Conservation (phyloP, 2,329 filamentous ascomycete genomes). For the Fusarium sp. region DNA sequence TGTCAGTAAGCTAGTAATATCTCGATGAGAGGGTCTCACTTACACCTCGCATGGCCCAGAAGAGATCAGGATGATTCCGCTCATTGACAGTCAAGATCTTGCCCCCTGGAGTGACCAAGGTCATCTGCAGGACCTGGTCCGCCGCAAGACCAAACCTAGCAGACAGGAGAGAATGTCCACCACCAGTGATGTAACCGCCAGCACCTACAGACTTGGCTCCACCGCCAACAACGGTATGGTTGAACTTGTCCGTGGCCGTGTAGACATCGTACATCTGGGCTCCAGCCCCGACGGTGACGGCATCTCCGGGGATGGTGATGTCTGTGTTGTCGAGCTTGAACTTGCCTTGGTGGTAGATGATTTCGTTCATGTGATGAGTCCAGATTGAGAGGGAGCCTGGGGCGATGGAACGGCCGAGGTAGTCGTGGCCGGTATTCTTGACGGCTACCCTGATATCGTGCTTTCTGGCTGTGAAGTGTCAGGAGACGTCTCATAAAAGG, state of each 20-base stretch:
- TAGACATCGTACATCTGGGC: slow-evolving; percentile 60
- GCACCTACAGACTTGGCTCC: slow-evolving; percentile 63
- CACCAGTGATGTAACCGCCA: slow-evolving; percentile 68
- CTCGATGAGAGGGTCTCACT: slow-evolving; percentile 26
- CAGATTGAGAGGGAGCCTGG: slow-evolving; percentile 62
- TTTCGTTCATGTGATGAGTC: slow-evolving; percentile 57
- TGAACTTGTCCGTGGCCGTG: slow-evolving; percentile 52
- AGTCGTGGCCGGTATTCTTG: slow-evolving; percentile 55
- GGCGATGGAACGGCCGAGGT: slow-evolving; percentile 55
- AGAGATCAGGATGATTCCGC: slow-evolving; percentile 63
- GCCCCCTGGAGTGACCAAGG: slow-evolving; percentile 62
- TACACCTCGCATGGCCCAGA: slow-evolving; percentile 69
- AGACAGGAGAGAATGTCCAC: slow-evolving; percentile 64
- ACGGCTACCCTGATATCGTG: slow-evolving; percentile 54
- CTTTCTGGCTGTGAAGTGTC: slow-evolving; percentile 46
- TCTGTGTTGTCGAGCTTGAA: slow-evolving; percentile 55
- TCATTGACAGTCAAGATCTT: slow-evolving; percentile 60
- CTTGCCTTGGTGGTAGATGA: slow-evolving; percentile 49
- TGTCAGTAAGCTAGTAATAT: not conserved
- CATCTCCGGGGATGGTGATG: slow-evolving; percentile 54
- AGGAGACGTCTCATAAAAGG: fast-evolving
- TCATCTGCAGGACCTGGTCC: slow-evolving; percentile 67
- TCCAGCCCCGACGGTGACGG: slow-evolving; percentile 62
- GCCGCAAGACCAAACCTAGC: slow-evolving; percentile 66
- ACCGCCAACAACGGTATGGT: slow-evolving; percentile 63